Conservation (phyloP, 2,329 filamentous ascomycete species). For the Gaeumannomyces sp. region DNA sequence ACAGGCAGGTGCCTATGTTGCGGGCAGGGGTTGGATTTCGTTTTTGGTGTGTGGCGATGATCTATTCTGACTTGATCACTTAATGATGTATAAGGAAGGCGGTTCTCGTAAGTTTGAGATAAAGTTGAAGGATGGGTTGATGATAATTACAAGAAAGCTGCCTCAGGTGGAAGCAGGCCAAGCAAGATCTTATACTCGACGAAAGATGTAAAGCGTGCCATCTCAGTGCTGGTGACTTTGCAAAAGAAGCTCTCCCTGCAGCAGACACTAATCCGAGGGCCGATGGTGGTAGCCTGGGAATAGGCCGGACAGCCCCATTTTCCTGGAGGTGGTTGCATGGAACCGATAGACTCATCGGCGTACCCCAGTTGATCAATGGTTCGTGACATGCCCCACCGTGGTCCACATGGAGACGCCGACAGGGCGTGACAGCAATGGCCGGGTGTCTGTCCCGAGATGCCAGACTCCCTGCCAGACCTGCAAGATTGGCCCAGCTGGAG, state of each 20-base stretch:
- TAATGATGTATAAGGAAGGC: not conserved
- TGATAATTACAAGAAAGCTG: not conserved
- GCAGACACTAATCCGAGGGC: not conserved
- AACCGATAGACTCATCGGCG: too few species aligned
- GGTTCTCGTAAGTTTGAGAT: not conserved
- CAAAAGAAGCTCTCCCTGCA: too few species aligned
- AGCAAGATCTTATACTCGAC: not conserved
- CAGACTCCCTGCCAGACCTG: too few species aligned
- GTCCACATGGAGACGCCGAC: too few species aligned
- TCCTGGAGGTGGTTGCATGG: too few species aligned
- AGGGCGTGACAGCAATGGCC: too few species aligned
- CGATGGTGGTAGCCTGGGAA: not conserved
- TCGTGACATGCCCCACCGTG: too few species aligned
- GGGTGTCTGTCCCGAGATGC: too few species aligned
- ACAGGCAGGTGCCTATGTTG: too few species aligned
- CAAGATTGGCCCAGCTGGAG: too few species aligned
- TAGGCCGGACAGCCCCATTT: too few species aligned
- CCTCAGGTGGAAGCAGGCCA: not conserved
- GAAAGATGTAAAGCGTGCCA: not conserved
- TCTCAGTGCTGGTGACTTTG: not conserved
- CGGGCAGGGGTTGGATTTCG: not conserved
- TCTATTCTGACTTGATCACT: not conserved
- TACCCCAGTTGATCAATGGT: too few species aligned
- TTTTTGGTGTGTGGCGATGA: not conserved
- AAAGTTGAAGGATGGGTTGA: not conserved